These are phyloP conservation scores for Eucalyptus sideroxylon DNA, from an alignment of 345 rosid genomes.

Conservation along the genomic window DNA sequence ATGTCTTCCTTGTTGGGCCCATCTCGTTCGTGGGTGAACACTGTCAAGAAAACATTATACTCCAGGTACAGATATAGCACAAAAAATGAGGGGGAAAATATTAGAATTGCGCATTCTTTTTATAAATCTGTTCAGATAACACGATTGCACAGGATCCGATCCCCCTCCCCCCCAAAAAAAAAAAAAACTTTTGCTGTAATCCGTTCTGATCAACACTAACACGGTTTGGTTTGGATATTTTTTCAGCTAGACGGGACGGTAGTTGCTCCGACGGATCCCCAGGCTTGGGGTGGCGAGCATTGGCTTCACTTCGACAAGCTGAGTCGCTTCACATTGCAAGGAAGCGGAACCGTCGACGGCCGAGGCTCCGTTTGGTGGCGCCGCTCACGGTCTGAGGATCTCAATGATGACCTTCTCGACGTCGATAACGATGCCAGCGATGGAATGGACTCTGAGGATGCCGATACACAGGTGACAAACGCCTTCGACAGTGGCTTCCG, in stretches of 20 bases:
- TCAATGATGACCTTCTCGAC: too few relatives aligned
- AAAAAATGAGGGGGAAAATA: neutral
- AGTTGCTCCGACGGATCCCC: conserved; percentile 18
- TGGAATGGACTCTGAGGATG: neutral
- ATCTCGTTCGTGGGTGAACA: conserved; percentile 8
- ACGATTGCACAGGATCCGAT: neutral
- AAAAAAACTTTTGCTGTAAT: neutral
- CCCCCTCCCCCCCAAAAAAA: neutral
- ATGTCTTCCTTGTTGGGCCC: conserved; percentile 7
- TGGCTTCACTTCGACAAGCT: conserved; percentile 15
- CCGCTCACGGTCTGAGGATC: too few relatives aligned
- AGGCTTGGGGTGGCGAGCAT: conserved; percentile 8
- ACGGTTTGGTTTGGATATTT: neutral
- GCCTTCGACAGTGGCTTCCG: too few relatives aligned
- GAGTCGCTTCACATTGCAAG: too few relatives aligned
- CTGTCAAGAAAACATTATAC: conserved; percentile 5
- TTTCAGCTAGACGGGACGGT: conserved; percentile 23
- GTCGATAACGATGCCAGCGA: neutral
- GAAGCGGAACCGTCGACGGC: too few relatives aligned
- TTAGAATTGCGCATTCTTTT: neutral
- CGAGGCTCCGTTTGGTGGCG: too few relatives aligned
- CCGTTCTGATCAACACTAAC: neutral
- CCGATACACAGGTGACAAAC: neutral
- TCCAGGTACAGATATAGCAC: conserved; percentile 11
- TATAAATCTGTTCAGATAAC: neutral